Evolutionary conservation across 228 moss, liverwort and hornwort species (phyloP), one percentile per base, ranked within the genome.

Genomic region (Sphagnum magellanicum): DNA sequence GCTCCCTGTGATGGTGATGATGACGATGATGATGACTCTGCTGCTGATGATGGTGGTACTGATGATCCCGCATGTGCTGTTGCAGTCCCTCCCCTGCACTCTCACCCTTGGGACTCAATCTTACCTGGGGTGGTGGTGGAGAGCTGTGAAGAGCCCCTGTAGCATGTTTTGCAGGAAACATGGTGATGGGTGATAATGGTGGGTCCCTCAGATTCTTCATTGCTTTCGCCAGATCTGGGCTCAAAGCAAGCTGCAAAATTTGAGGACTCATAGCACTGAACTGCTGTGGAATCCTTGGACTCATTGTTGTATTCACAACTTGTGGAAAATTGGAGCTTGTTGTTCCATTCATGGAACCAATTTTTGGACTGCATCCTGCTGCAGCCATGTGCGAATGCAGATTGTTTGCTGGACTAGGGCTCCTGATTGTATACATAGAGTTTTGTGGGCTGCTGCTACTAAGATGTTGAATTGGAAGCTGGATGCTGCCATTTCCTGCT

Each of bases 401-500:
- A 32, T 32, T 32, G 1, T 32, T 32, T 32, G 32, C 32, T 32
- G 32, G 32, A 32, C 32, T 32, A 32, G 32, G 32, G 32, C 32
- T 32, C 32, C 32, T 32, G 32, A 32, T 32, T 32, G 32, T 32
- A 32, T 32, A 32, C 32, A 32, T 32, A 32, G 32, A 32, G 32
- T 32, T 3, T 32, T 32, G 32, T 32, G 32, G 32, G 32, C 32
- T 32, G 32, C 32, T 32, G 70, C 17, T 77, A 52, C 52, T 57
- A 62, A 53, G 49, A 57, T 5, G 71, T 50, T 17, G 71, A 59
- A 47, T 63, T 49, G 4, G n/a, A 7, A 49, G 49, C 16, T 5
- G 72, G 68, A 16, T 69, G 68, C 70, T 69, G 79, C 8, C 76
- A 57, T 12, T 65, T 75, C 64, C 51, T 16, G 32, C 50, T 49